Percentiles rank a stretch among this genome's conserved stretches.
phyloP scores from a whole-genome alignment of 2,329 filamentous ascomycete genomes.

The Cladosporium velox region DNA sequence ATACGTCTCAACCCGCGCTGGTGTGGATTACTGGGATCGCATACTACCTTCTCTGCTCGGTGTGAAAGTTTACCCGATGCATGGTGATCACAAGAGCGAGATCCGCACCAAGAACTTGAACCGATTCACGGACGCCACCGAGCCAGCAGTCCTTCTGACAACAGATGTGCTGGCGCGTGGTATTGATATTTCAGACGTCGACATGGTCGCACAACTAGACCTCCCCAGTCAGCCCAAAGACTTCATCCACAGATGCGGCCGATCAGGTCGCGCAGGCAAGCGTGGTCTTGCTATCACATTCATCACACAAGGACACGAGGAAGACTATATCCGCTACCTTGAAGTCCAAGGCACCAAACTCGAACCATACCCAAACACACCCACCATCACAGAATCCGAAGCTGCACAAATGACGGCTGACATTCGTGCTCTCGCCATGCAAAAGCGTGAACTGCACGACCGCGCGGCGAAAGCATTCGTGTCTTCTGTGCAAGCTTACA shows the following conservation, averaged over 20 bases:
- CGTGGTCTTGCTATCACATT: slow-evolving; percentile 84
- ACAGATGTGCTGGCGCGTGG: slow-evolving; percentile 91
- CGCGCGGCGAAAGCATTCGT: slow-evolving; percentile 91
- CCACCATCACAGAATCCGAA: slow-evolving; percentile 60
- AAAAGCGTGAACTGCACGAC: slow-evolving; percentile 72
- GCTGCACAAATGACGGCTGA: slow-evolving; percentile 58
- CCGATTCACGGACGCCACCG: slow-evolving; percentile 72
- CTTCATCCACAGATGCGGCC: slow-evolving; percentile 66
- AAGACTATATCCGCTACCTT: slow-evolving; percentile 86
- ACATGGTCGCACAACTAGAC: slow-evolving; percentile 87
- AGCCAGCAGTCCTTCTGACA: slow-evolving; percentile 80
- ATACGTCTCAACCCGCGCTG: slow-evolving; percentile 90
- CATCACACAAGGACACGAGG: slow-evolving; percentile 79
- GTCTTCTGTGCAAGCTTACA: slow-evolving; percentile 88
- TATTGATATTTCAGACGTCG: slow-evolving; percentile 87
- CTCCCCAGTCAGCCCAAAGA: slow-evolving; percentile 86
- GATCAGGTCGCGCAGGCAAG: slow-evolving; percentile 63
- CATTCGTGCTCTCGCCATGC: slow-evolving; percentile 62
- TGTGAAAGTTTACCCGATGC: slow-evolving; percentile 75
- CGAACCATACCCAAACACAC: slow-evolving; percentile 39
- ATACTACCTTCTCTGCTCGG: slow-evolving; percentile 71
- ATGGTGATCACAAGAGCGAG: slow-evolving; percentile 88
- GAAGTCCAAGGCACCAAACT: slow-evolving; percentile 43
- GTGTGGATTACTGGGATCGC: slow-evolving; percentile 90
- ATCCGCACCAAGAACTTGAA: slow-evolving; percentile 86